Evolutionary conservation across 345 rosid genomes (phyloP), one percentile per base, ranked within the genome.

Genomic region (Acer negundo): DNA sequence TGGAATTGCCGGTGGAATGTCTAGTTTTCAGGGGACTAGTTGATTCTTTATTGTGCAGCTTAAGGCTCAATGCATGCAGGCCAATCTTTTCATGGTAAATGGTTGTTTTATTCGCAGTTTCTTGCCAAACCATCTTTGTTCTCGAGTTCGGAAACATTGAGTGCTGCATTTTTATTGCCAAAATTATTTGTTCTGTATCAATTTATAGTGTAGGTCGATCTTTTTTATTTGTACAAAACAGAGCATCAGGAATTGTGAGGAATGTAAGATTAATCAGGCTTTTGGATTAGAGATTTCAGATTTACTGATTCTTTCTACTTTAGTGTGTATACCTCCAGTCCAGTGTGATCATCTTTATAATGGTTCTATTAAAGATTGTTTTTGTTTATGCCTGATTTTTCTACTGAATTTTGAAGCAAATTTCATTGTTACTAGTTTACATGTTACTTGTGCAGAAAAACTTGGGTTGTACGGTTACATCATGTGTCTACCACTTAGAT

Each of bases 1-100:
- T 49, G 55, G 55, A 13, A 49, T 49, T 49, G 19, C 58, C 58
- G 1, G 58, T 16, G 58, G n/a, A 53, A 16, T 53, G 58, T 53
- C n/a, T 53, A 53, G 55, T 49, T 49, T 42, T 12, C 13, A 2
- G 55, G 23, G 62, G 10, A 56, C 23, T 56, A 56, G 63, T 16
- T 59, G 22, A 59, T 59, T 59, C 63, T 59, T 59, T 59, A 59
- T 19, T 59, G 63, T 20, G 63, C 62, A 59, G 63, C 63, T 59
- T 9, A 9, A 59, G 63, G 58, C 58, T 53, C 58, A 53, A 53
- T 53, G n/a, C 58, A 53, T 15, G 20, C 58, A 16, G 19, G 58
- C 58, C 63, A 20, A 59, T 10, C 23, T n/a, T 59, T 59, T n/a
- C 63, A 20, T 59, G 26, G 63, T 59, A 59, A 59, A 59, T 7